Base-by-base conservation (phyloP, 495 filamentous ascomycete genomes). In the Podospora tetraspora region DNA sequence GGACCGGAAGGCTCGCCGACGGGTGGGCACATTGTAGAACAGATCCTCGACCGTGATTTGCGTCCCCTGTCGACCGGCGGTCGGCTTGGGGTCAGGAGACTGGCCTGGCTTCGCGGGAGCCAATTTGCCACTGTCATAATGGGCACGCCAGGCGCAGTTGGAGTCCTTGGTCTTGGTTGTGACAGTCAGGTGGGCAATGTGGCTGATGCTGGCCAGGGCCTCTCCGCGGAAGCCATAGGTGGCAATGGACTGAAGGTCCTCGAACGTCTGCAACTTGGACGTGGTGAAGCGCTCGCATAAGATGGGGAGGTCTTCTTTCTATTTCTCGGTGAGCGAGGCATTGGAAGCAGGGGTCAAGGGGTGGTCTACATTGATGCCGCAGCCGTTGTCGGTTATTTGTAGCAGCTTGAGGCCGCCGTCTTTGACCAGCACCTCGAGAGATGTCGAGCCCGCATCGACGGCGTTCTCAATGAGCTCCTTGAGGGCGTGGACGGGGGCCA, bases 181-280 rank as follows among this genome's bases (percentile, higher is more conserved):
- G 30, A 99, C 91, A 2, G 90, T 92, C 30, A 99, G 84, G 81
- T 98, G 96, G 61, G 96, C 93, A 70, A 98, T 97, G 79, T 99
- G 95, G 74, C 95, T 98, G 77, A 99, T 99, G 83, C 94, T 97
- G 12, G 96, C 96, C 71, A 99, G 79, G 12, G 96, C 96, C 80
- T 99, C 96, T 61, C 96, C 96, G 30, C 96, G 91, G 75, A 99
- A 99, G 29, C 96, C 96, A 76, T 99, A 99, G 16, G 96, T 98
- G 29, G 89, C 89, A 70, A 99, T 98, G 22, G 88, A 91, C 16
- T 88, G 87, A 65, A 99, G 84, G 76, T 99, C 96, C 75, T 99
- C 96, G 71, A 99, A 98, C 37, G 88, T 89, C 72, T 97, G 93
- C 32, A 99, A 79, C 73, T 98, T 99, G 27, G 94, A 97, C 0